Evolutionary conservation across 202 grass and related monocot genomes (phyloP).

Genomic region (Musa balbisiana): DNA sequence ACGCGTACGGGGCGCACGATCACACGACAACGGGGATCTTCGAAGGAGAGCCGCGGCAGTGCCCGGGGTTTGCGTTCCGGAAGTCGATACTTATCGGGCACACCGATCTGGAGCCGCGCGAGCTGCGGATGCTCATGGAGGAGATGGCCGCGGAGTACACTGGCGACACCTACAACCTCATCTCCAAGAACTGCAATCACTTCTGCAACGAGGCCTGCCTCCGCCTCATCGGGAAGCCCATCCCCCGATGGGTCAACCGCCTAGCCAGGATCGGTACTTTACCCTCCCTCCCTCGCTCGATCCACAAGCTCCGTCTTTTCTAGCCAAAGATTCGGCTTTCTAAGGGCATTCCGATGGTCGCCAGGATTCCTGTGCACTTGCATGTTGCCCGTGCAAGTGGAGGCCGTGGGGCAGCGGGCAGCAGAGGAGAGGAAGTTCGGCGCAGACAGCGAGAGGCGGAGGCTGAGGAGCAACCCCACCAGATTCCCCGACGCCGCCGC

Average conservation of each 20-base stretch:
- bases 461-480: not conserved
- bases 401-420: not conserved
- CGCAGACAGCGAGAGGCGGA: not conserved
- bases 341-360: too few relatives aligned
- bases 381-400: not conserved
- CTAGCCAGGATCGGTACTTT: not conserved
- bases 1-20: constrained; percentile 8
- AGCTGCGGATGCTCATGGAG: constrained; percentile 3
- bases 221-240: not conserved
- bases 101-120: not conserved
- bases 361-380: not conserved
- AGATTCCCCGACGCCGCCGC: too few relatives aligned
- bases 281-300: not conserved
- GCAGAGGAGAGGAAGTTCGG: not conserved
- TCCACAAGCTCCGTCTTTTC: too few relatives aligned
- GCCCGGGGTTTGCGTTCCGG: not conserved
- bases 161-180: not conserved
- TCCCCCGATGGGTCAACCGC: constrained; percentile 6
- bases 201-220: constrained; percentile 6
- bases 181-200: constrained; percentile 15
- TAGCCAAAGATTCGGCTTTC: too few relatives aligned
- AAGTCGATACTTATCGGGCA: constrained; percentile 2
- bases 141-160: not conserved
- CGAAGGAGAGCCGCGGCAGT: constrained; percentile 2
- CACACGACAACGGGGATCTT: constrained; percentile 3